phyloP scores from a whole-genome alignment of 2,329 filamentous ascomycete species.

The Lachnellula cervina region DNA sequence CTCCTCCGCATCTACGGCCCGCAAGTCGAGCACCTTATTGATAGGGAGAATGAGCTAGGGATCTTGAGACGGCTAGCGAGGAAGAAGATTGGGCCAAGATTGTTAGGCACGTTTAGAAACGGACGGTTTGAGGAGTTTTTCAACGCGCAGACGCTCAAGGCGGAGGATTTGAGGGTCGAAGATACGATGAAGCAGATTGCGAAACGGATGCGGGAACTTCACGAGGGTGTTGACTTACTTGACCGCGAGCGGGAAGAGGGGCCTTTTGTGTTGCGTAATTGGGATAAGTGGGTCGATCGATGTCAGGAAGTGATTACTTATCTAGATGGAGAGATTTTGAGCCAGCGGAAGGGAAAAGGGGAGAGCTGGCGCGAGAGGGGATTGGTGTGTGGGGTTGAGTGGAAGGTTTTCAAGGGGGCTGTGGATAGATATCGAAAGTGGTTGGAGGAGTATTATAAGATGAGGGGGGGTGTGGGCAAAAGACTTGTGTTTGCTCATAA shows the following conservation, averaged over 20 bases:
- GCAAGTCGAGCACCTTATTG: constrained; percentile 92
- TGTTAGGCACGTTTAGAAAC: constrained; percentile 89
- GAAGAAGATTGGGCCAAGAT: constrained; percentile 86
- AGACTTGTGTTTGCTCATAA: constrained; percentile 94
- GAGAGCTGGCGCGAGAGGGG: constrained; percentile 65
- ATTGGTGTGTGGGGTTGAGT: constrained; percentile 77
- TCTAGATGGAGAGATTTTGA: constrained; percentile 52
- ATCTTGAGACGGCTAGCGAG: constrained; percentile 81
- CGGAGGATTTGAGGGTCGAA: constrained; percentile 69
- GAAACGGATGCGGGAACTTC: constrained; percentile 94
- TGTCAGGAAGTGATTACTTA: constrained; percentile 48
- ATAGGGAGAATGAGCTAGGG: constrained; percentile 81
- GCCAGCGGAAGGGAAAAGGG: constrained; percentile 30
- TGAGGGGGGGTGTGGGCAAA: constrained; percentile 60
- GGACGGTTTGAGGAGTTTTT: constrained; percentile 95
- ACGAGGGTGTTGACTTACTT: constrained; percentile 86
- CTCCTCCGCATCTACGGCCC: constrained; percentile 90
- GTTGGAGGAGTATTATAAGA: constrained; percentile 69
- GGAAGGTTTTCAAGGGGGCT: constrained; percentile 68
- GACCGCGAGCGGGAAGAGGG: constrained; percentile 72
- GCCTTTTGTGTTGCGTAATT: constrained; percentile 83
- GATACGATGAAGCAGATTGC: constrained; percentile 90
- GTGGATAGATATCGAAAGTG: constrained; percentile 74
- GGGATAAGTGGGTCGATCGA: constrained; percentile 66
- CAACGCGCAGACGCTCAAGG: constrained; percentile 74